Evolutionary conservation across 768 basidiomycete genomes (phyloP), one percentile per base, ranked within the genome.

Genomic region (Pleurotus eryngii): DNA sequence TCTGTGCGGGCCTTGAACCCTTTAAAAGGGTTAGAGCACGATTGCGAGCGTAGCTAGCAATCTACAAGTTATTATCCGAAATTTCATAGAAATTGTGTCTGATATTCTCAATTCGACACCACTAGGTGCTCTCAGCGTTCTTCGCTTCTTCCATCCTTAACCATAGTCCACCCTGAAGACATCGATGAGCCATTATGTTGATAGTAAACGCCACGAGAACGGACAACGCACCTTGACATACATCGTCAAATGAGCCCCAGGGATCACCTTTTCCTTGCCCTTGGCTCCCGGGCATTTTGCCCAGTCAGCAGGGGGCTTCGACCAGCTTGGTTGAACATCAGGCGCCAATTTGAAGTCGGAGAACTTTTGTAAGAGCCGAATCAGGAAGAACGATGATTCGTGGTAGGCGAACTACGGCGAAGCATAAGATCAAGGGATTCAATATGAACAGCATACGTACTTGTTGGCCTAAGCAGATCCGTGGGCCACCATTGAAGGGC

Each of bases 321-420:
- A 72, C 5, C 59, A 67, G 7, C 73, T 66, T 3, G 78, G 74
- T 49, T 81, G 81, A 0, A 76, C 76, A 12, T 80, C 76, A 4
- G 66, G 67, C 2, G 76, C 79, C 18, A 84, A 72, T 2, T 67
- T 62, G 40, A 88, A 68, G 1, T 64, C 63, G 3, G 75, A 76
- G 67, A 85, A 85, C 8, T 65, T 65, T 64, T 89, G 87, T 5
- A 87, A 66, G 6, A 89, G 70, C 8, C 82, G 77, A 46, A 83
- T 74, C 45, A 89, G 74, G 69, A 86, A 78, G 68, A 83, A 88
- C 1, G 85, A 86, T 2, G 77, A 69, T 63, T 86, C 84, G 58
- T 86, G 76, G 67, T 87, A 87, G 4, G 87, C 86, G 62, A 86
- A 86, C 80, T 86, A 57, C 30, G 30, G 7, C 30, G 3, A 35